Conservation (phyloP, 169 alveolate genomes). For the Eimeria praecox region DNA sequence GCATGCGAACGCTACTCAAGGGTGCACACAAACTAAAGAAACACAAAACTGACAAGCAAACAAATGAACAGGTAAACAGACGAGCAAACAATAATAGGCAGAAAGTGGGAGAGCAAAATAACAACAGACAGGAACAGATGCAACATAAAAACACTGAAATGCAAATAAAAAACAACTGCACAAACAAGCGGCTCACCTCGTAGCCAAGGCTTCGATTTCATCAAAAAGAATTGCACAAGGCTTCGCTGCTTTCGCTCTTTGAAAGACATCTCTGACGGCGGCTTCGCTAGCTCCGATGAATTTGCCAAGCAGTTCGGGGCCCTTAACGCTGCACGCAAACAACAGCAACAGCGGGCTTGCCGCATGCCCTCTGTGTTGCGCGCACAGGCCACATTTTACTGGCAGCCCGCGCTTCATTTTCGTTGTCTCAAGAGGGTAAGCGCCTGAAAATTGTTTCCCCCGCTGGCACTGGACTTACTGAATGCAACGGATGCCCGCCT, state of each 20-base stretch:
- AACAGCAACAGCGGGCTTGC: neutral
- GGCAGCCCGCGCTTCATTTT: neutral
- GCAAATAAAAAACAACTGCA: neutral
- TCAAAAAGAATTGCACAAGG: constrained; percentile 99
- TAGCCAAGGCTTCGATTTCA: constrained; percentile 98
- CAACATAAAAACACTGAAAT: neutral
- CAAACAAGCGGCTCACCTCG: constrained; percentile 65
- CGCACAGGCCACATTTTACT: neutral
- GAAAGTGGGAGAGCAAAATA: neutral
- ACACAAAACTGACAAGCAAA: no score
- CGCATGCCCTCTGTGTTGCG: neutral
- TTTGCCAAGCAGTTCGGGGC: constrained; percentile 97
- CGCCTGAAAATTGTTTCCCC: neutral
- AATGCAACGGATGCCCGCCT: constrained; percentile 86
- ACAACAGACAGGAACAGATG: neutral
- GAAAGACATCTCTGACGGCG: constrained; percentile 97
- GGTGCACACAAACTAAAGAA: neutral
- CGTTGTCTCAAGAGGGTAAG: neutral
- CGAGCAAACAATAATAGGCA: neutral
- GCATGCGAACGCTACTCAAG: neutral
- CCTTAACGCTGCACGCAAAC: constrained; percentile 78
- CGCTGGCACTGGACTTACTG: constrained; percentile 37
- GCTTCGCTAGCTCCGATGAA: constrained; percentile 99
- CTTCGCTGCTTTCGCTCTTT: constrained; percentile 97
- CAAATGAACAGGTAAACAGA: neutral